Evolutionary conservation across 148 eudicot genomes (phyloP), one percentile per base, ranked within the genome.

Genomic region (Silene latifolia): DNA sequence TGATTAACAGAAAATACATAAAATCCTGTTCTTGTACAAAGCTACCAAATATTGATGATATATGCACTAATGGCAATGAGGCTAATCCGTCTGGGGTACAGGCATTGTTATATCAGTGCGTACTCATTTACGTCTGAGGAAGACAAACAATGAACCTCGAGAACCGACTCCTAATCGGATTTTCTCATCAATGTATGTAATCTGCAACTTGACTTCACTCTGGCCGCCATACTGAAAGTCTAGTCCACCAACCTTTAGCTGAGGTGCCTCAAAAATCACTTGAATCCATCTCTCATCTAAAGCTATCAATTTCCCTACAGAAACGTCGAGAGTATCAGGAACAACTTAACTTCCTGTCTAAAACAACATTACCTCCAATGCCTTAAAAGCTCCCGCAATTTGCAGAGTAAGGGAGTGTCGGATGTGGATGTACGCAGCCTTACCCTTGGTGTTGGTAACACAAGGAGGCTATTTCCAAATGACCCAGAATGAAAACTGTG

Each of bases 91-190:
- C 42, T 35, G 5, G 7, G 42, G 6, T 62, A 61, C 71, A 62
- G 54, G 15, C 15, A 9, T 10, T 3, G 3, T 48, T 48, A 48
- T 35, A 35, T 35, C 56, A 39, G 39, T 67, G 20, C 46, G 11
- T 48, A 44, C 44, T 80, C 25, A 83, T 64, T 71, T 21, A 66
- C 88, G 82, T 80, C 98, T 89, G 78, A 81, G 88, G 77, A 95
- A 95, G 72, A 95, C 99, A 86, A 95, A 95, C 32, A 95, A 73
- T n/a, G 99, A 89, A 39, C 97, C 99, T 88, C 94, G 82, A 46
- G 99, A 95, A 7, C 98, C 98, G 58, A 84, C 87, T 23, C 99
- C 99, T 64, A 95, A 77, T 79, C 99, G 88, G 62, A 95, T 82
- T 82, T 92, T 88, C 73, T 95, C 94, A 61, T 95, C 99, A 0